Percentiles rank a stretch among this genome's conserved stretches.
Evolutionary conservation across 2,329 filamentous ascomycete species (phyloP).

Genomic region (Cladophialophora yegresii): DNA sequence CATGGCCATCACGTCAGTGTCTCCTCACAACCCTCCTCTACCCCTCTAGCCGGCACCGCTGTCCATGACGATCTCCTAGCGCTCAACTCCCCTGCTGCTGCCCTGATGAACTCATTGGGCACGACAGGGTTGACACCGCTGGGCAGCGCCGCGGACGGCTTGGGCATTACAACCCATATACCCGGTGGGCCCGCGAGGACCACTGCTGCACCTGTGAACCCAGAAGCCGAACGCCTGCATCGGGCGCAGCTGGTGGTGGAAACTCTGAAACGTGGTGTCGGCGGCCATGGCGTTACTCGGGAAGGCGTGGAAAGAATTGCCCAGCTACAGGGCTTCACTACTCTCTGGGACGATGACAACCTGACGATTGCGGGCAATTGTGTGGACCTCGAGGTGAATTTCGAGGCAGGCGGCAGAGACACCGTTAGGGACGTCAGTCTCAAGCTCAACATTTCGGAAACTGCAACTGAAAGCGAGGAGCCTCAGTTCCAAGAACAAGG

Average conservation of each 20-base stretch:
- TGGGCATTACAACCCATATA: slow-evolving; percentile 48
- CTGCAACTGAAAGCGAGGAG: slow-evolving; percentile 44
- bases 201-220: slow-evolving; percentile 44
- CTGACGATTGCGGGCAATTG: slow-evolving; percentile 50
- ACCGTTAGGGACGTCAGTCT: slow-evolving; percentile 48
- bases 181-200: slow-evolving; percentile 46
- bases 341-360: slow-evolving; percentile 51
- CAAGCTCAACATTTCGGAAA: slow-evolving; percentile 46
- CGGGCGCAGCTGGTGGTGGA: slow-evolving; percentile 48
- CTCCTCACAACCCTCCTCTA: slow-evolving; percentile 48
- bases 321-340: slow-evolving; percentile 49
- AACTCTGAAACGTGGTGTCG: slow-evolving; percentile 45
- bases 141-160: slow-evolving; percentile 32
- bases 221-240: slow-evolving; percentile 46
- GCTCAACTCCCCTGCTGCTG: slow-evolving; percentile 50
- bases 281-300: slow-evolving; percentile 48
- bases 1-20: slow-evolving; percentile 42
- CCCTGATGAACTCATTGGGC: slow-evolving; percentile 39
- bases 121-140: slow-evolving; percentile 34
- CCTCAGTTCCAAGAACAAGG: slow-evolving; percentile 47
- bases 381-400: slow-evolving; percentile 52
- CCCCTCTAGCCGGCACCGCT: slow-evolving; percentile 45
- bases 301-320: slow-evolving; percentile 48
- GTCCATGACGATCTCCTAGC: slow-evolving; percentile 46
- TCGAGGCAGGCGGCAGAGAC: slow-evolving; percentile 44